These are phyloP conservation scores for Phytopythium aichiense DNA, from an alignment of 352 stramenopile genomes.

Conservation along the genomic window DNA sequence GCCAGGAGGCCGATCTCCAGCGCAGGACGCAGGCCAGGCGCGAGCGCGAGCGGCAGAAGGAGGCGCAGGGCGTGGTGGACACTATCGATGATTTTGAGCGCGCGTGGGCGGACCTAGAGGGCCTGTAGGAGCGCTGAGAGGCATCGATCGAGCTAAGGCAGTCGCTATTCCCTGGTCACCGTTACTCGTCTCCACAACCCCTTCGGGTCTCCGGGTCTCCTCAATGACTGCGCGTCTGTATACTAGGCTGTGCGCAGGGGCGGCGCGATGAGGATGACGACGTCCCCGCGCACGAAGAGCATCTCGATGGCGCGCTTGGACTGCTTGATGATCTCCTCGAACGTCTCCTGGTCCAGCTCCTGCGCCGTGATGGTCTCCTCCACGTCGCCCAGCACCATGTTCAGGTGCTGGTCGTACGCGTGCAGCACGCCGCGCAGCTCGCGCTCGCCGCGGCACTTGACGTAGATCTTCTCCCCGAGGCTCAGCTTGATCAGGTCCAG, in stretches of 20 bases:
- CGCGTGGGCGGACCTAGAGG: neutral
- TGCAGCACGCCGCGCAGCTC: slow-evolving; percentile 97
- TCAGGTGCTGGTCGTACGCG: slow-evolving; percentile 99
- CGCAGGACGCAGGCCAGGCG: slow-evolving; percentile 13
- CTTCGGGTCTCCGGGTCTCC: too few species aligned
- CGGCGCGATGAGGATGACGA: slow-evolving; percentile 97
- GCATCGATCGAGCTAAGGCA: neutral
- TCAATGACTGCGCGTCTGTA: neutral
- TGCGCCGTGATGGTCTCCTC: slow-evolving; percentile 98
- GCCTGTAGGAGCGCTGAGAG: slow-evolving; percentile 7
- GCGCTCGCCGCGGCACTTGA: slow-evolving; percentile 97
- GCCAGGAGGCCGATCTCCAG: slow-evolving; percentile 9
- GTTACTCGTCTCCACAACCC: neutral
- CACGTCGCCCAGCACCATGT: slow-evolving; percentile 98
- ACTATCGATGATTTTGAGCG: slow-evolving; percentile 44
- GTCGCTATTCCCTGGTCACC: slow-evolving; percentile 1
- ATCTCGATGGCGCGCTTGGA: slow-evolving; percentile 96
- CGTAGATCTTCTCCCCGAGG: slow-evolving; percentile 98
- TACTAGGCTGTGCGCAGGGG: slow-evolving; percentile 90
- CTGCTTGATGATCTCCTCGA: slow-evolving; percentile 96
- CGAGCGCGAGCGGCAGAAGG: slow-evolving; percentile 2
- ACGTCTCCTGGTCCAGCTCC: slow-evolving; percentile 97
- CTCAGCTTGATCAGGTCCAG: slow-evolving; percentile 98
- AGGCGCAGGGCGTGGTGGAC: slow-evolving; percentile 14
- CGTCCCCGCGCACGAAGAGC: slow-evolving; percentile 99